These are phyloP conservation scores for Hypericum perforatum DNA, from an alignment of 345 rosid genomes.

Conservation along the genomic window DNA sequence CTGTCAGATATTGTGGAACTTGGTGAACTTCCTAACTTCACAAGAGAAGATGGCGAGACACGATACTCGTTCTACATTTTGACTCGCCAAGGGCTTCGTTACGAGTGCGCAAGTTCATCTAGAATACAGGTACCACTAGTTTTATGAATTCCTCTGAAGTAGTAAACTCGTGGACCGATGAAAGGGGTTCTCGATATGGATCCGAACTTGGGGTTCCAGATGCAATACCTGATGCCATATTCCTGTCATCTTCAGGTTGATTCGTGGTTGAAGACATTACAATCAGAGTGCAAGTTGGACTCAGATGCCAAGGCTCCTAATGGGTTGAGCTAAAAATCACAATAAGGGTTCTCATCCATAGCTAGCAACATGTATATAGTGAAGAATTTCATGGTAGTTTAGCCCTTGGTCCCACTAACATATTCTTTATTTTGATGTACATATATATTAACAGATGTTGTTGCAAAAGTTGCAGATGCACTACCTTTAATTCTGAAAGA, in stretches of 20 bases:
- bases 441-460: conserved; percentile 18
- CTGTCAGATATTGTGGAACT: conserved; percentile 75
- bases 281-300: conserved; percentile 36
- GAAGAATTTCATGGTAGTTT: conserved; percentile 4
- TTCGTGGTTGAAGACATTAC: conserved; percentile 58
- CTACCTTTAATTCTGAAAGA: no score
- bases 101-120: conserved; percentile 71
- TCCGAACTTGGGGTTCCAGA: no score
- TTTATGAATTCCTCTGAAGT: background rate
- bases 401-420: conserved; percentile 15
- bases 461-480: background rate
- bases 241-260: conserved; percentile 39
- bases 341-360: background rate
- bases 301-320: conserved; percentile 16
- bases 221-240: background rate
- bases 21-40: conserved; percentile 54
- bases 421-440: conserved; percentile 32
- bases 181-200: no score
- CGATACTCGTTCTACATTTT: conserved; percentile 56
- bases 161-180: no score
- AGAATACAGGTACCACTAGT: conserved; percentile 45
- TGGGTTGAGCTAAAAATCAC: no score
- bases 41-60: conserved; percentile 51
- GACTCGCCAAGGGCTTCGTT: conserved; percentile 68
- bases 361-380: conserved; percentile 28